Percentiles rank a stretch among this genome's conserved stretches.
Evolutionary conservation across 2,329 filamentous ascomycete species (phyloP).

Genomic region (Verticillium nonalfalfae): DNA sequence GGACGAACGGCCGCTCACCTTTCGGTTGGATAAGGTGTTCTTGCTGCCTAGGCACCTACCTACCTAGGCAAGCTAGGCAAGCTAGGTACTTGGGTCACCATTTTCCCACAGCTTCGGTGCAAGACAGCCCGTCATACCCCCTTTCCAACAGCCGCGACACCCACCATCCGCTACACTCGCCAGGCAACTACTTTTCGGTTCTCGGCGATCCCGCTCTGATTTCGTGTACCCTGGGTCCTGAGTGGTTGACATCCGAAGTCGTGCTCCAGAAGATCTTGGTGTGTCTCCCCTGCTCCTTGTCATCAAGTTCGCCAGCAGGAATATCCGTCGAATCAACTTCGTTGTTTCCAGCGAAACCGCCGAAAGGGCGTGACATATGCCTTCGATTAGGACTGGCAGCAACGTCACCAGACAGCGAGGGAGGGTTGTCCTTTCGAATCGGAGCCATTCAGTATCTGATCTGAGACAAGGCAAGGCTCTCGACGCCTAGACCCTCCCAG

Average conservation of each 20-base stretch:
- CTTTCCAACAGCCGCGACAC: not conserved
- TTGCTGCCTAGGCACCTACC: not conserved
- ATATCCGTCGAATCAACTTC: no score
- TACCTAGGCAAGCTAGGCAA: no score
- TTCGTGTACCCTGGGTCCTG: not conserved
- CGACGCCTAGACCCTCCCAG: no score
- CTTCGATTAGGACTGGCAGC: no score
- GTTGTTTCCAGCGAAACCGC: no score
- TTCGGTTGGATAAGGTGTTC: not conserved
- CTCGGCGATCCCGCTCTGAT: not conserved
- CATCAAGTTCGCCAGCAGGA: not conserved
- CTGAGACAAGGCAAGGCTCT: no score
- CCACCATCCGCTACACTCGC: not conserved
- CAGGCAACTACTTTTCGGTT: not conserved
- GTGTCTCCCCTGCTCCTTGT: not conserved
- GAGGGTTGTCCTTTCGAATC: no score
- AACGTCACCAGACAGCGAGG: no score
- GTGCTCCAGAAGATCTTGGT: not conserved
- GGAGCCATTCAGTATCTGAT: no score
- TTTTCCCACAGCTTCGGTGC: not conserved
- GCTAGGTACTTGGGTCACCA: not conserved
- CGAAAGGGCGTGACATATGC: no score
- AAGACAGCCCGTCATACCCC: not conserved
- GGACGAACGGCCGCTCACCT: not conserved
- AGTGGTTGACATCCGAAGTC: not conserved